Base-by-base conservation (phyloP, 1,284 basidiomycete genomes). In the Gymnopus androsaceus region DNA sequence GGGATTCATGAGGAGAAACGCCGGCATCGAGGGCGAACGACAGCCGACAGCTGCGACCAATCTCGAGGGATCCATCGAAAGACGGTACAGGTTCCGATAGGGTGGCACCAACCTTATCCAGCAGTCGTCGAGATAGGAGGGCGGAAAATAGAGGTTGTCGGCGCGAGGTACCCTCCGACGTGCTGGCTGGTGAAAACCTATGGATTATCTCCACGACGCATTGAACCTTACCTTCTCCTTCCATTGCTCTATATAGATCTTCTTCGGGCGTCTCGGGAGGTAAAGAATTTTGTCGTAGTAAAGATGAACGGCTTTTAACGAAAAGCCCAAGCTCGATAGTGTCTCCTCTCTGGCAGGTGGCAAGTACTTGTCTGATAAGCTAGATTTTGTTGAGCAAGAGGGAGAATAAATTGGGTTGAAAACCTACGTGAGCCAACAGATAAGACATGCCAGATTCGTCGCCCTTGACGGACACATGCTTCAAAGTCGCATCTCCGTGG, bases 251-350 rank as follows among this genome's bases (percentile, higher is more conserved):
- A 34, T 56, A 49, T 21, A 47, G 41, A 34, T 60, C 54, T 15
- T 54, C 58, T 6, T 66, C 54, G 49, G 66, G 57, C 38, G 58
- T 33, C 51, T 55, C 54, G 11, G 62, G 49, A 45, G 57, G 15
- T 48, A 58, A 51, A 33, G 63, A 56, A 37, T 57, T 42, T 15
- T 63, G 60, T 52, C 56, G 36, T 28, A 27, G 52, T 56, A 62
- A 55, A 17, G 61, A 54, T 45, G 67, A 59, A 34, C 65, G 63
- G 51, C 72, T 67, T 54, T 79, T 75, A 51, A 94, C 77, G 61
- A 85, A 84, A n/a, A 97, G 80, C 4, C 94, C 93, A 47, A 97
- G 73, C 66, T 96, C 94, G 50, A 98, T 82, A n/a, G 89, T 87
- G 65, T 95, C 94, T 4, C 91, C 91, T 42, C 70, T 74, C 47